These are phyloP conservation scores for grape (Vitis vinifera) DNA, from an alignment of 164 flowering plant species.

Conservation along the genomic window DNA sequence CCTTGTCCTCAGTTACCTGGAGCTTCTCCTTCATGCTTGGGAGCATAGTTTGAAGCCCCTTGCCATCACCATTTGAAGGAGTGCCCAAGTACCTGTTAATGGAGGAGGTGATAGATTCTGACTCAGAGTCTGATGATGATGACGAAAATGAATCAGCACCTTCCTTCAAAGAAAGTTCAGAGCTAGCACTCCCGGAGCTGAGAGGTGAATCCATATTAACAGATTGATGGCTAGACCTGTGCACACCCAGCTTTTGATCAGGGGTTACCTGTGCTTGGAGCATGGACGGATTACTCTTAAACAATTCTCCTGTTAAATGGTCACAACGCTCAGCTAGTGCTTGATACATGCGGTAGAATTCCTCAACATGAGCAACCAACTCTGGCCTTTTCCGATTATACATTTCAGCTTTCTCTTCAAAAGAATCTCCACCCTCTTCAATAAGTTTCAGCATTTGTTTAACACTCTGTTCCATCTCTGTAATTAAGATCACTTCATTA, in stretches of 20 bases:
- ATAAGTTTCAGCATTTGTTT: slow-evolving; percentile 33
- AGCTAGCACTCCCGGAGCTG: slow-evolving; percentile 37
- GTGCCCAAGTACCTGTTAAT: slow-evolving; percentile 12
- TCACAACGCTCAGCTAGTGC: slow-evolving; percentile 36
- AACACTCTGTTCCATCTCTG: slow-evolving; percentile 40
- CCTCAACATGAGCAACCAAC: slow-evolving; percentile 28
- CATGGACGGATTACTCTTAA: slow-evolving; percentile 7
- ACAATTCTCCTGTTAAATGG: slow-evolving; percentile 17
- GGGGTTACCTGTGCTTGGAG: slow-evolving; percentile 27
- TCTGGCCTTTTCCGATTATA: slow-evolving; percentile 15
- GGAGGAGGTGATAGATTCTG: slow-evolving; percentile 33
- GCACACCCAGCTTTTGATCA: slow-evolving; percentile 20
- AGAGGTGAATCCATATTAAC: slow-evolving; percentile 16
- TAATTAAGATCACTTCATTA: background rate
- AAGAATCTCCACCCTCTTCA: slow-evolving; percentile 23
- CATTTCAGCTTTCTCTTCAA: slow-evolving; percentile 8
- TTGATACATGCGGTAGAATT: slow-evolving; percentile 26
- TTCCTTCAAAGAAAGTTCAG: slow-evolving; percentile 36
- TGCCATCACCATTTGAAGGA: slow-evolving; percentile 4
- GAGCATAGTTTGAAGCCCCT: slow-evolving; percentile 8
- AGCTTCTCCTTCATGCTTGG: slow-evolving; percentile 15
- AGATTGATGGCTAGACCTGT: slow-evolving; percentile 12
- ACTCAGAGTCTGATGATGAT: slow-evolving; percentile 48
- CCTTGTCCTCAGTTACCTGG: slow-evolving; percentile 10
- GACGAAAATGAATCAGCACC: slow-evolving; percentile 34